Evolutionary conservation across 371 early-diverging fungal species (phyloP), one percentile per base, ranked within the genome.

Genomic region (Actinomucor elegans): DNA sequence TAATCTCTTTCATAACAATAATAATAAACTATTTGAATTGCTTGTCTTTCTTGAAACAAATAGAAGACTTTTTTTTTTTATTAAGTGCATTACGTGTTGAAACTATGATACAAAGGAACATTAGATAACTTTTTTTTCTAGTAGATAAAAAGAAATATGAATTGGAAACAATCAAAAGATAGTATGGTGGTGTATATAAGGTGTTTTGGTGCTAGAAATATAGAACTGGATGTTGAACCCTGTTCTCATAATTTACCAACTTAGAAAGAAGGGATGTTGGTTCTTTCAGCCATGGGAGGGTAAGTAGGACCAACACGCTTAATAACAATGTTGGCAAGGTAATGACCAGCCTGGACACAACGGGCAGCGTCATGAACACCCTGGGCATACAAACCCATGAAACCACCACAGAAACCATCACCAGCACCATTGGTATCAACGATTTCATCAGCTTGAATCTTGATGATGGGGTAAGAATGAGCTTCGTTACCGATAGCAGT

Each of bases 341-440:
- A 98, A 68, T 94, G 90, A 36, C 95, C 98, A 60, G 92, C 94
- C 47, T 83, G 67, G 60, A 96, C 83, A 62, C 88, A 87, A 45
- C 69, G 69, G 34, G 61, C 59, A 15, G 66, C 24, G 34, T 79
- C 73, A 27, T 83, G 77, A 34, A 90, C 63, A 46, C 92, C 94
- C 66, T 83, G 89, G 50, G 91, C 87, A 56, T 82, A 83, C 67
- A 91, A 84, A 49, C 89, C 79, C 63, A 96, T 67, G 84, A 94
- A 98, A 21, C 95, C 98, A 57, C 94, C 98, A 58, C 86, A 88
- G 82, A 96, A 98, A 45, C 93, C 96, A 75, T 98, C 98, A 66
- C 98, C 96, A 60, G 94, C 96, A 64, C 96, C 98, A 75, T 97
- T 97, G 66, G 94, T 92, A 71, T 98, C 98, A 42, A 92, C 92